These are phyloP conservation scores for Cymbidium sinense DNA, from an alignment of 106 monocot genomes.

Conservation along the genomic window DNA sequence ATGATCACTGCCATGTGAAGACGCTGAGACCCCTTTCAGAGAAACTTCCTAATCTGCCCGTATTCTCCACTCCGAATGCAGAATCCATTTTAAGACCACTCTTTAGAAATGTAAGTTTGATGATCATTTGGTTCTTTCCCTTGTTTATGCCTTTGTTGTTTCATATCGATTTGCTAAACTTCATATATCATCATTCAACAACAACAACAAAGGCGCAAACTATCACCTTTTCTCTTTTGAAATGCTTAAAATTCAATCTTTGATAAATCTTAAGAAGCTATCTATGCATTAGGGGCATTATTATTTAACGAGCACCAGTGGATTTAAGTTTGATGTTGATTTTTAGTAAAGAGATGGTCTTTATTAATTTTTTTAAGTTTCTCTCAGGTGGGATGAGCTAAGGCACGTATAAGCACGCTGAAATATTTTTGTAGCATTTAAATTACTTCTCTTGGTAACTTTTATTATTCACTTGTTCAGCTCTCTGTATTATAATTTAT, in stretches of 20 bases:
- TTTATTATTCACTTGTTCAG: too few species aligned
- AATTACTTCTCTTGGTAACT: too few species aligned
- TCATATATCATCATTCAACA: neutral
- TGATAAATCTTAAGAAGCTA: neutral
- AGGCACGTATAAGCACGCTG: too few species aligned
- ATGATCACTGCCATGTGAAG: slow-evolving; percentile 89
- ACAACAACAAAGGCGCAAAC: too few species aligned
- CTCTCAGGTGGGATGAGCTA: too few species aligned
- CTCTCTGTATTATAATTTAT: too few species aligned
- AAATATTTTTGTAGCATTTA: too few species aligned
- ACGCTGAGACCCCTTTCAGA: slow-evolving; percentile 69
- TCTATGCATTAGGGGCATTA: too few species aligned
- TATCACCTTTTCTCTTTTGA: neutral
- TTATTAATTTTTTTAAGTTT: too few species aligned
- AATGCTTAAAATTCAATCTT: neutral
- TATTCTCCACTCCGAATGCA: slow-evolving; percentile 80
- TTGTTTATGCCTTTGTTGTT: neutral
- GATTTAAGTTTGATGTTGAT: too few species aligned
- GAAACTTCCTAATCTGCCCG: slow-evolving; percentile 45
- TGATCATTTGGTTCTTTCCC: neutral
- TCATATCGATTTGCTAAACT: neutral
- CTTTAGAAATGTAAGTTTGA: slow-evolving; percentile 59
- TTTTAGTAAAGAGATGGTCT: too few species aligned
- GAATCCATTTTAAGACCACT: slow-evolving; percentile 44
- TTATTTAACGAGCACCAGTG: too few species aligned